These are phyloP conservation scores for Sabuloglossum arenarium DNA, from an alignment of 495 filamentous ascomycete species.

Conservation along the genomic window DNA sequence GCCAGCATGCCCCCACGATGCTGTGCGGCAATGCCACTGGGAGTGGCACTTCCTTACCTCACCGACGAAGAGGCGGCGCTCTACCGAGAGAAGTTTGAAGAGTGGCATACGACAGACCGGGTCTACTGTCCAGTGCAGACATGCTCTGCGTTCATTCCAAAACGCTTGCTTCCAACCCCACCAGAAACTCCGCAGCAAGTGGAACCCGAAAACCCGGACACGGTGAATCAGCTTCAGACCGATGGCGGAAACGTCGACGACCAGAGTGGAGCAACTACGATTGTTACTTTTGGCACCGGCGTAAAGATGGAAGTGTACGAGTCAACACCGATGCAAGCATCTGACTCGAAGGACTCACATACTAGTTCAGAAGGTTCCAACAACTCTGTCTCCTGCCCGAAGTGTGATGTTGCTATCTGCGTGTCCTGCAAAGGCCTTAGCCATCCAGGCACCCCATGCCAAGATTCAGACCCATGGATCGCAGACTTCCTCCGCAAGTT, in stretches of 20 bases:
- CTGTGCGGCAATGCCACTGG: conserved; percentile 12
- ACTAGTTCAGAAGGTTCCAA: not conserved
- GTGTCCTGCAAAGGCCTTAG: conserved; percentile 11
- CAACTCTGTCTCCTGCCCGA: conserved; percentile 8
- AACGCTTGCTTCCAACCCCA: conserved; percentile 9
- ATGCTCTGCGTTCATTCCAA: conserved; percentile 15
- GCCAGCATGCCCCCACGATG: conserved; percentile 15
- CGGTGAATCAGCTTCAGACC: not conserved
- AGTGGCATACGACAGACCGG: conserved; percentile 15
- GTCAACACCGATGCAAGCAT: not conserved
- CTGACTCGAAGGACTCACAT: not conserved
- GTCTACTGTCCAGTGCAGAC: conserved; percentile 15
- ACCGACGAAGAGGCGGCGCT: conserved; percentile 5
- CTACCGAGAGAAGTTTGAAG: conserved; percentile 14
- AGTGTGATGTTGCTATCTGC: conserved; percentile 12
- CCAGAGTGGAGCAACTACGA: not conserved
- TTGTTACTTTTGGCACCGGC: not conserved
- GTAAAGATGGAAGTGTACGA: not conserved
- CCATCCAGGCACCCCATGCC: conserved; percentile 8
- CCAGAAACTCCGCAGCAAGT: conserved; percentile 1
- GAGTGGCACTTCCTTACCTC: conserved; percentile 10
- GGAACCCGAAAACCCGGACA: not conserved
- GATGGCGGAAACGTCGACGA: not conserved
- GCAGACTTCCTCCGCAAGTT: conserved; percentile 10
- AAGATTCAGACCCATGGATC: conserved; percentile 10